Conservation (phyloP, 2,329 filamentous ascomycete genomes). For the Stachybotrys chlorohalonatus region DNA sequence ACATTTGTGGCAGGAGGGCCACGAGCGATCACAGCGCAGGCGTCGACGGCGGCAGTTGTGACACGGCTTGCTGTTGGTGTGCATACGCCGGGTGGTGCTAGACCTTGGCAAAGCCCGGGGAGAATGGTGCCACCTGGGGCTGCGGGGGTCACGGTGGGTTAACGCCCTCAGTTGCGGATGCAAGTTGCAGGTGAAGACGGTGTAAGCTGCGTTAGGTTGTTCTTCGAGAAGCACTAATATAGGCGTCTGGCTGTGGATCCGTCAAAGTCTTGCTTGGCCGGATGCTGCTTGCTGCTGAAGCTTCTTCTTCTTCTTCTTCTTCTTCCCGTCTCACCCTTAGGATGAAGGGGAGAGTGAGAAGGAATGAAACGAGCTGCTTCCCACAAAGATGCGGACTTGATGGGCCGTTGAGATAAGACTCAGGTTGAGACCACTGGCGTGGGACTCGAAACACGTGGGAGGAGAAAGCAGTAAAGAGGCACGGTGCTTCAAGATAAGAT, state of each 20-base stretch:
- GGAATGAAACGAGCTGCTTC: slow-evolving; percentile 1
- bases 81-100: slow-evolving; percentile 19
- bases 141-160: slow-evolving; percentile 5
- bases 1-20: slow-evolving; percentile 52
- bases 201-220: too few species aligned
- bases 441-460: neutral
- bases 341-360: slow-evolving; percentile 3
- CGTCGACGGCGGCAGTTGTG: slow-evolving; percentile 54
- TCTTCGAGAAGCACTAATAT: too few species aligned
- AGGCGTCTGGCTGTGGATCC: too few species aligned
- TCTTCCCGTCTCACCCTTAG: neutral
- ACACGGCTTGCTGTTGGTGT: slow-evolving; percentile 36
- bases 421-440: neutral
- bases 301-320: neutral
- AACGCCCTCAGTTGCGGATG: too few species aligned
- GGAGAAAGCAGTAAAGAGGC: too few species aligned
- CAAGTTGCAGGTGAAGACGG: too few species aligned
- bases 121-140: slow-evolving; percentile 6
- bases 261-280: too few species aligned
- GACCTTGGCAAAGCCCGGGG: slow-evolving; percentile 5
- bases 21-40: slow-evolving; percentile 52
- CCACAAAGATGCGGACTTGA: neutral
- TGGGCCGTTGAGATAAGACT: neutral
- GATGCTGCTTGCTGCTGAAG: neutral
- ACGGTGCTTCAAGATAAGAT: too few species aligned